Evolutionary conservation across 495 filamentous ascomycete species (phyloP).

Genomic region (Bathelium albidoporum): DNA sequence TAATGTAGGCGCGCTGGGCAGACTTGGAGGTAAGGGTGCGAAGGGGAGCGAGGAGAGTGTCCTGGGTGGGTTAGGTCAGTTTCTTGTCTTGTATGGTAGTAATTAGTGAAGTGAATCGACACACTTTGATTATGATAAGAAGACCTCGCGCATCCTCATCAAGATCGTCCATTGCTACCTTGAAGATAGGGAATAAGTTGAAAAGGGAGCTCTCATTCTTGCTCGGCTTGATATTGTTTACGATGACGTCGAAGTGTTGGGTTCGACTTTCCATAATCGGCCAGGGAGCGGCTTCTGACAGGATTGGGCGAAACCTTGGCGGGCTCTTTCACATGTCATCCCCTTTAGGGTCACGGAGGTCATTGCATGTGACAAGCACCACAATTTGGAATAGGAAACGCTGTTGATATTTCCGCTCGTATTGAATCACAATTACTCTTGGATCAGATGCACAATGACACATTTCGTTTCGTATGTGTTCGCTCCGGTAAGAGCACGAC

Average conservation of each 20-base stretch:
- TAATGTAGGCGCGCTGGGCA: conserved; percentile 61
- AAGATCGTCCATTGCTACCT: not conserved
- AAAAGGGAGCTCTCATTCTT: not conserved
- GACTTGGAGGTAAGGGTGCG: conserved; percentile 51
- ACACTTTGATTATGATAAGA: not conserved
- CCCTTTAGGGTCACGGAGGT: too few relatives aligned
- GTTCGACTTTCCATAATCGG: not conserved
- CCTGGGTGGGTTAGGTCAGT: conserved; percentile 15
- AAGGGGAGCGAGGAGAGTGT: conserved; percentile 35
- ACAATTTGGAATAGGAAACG: not conserved
- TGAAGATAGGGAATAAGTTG: not conserved
- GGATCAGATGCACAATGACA: not conserved
- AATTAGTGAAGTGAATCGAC: not conserved
- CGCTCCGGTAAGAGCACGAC: not conserved
- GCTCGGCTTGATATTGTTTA: not conserved
- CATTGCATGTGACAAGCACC: too few relatives aligned
- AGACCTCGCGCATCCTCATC: not conserved
- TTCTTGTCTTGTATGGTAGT: not conserved
- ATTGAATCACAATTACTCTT: not conserved
- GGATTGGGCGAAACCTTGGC: not conserved
- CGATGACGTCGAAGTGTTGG: not conserved
- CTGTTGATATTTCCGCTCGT: not conserved
- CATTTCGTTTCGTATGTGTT: not conserved
- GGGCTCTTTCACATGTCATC: not conserved
- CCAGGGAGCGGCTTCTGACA: not conserved